Base-by-base conservation (phyloP, 2,329 filamentous ascomycete species). In the Xylariaceae sp. region DNA sequence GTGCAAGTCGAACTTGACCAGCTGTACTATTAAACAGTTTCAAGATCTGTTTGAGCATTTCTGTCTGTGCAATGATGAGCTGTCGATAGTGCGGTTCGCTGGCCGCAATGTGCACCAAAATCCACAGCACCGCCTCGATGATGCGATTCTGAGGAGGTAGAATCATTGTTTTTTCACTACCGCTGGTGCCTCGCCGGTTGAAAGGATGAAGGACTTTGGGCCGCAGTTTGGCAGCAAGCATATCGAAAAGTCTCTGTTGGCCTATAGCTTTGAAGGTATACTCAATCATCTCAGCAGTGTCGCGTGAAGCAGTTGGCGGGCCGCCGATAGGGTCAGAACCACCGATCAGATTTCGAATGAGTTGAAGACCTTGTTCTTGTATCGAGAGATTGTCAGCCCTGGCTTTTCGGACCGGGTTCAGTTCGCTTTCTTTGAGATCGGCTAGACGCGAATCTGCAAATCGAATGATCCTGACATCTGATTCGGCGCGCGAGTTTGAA, bases 291-390 rank as follows among this genome's bases (percentile, higher is more conserved):
- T 83, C 80, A 2, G 78, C 75, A 27, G 78, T 80, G 51, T 80
- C 78, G 45, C 68, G 66, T 7, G 22, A 27, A 6, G 72, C 66
- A 12, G 70, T 68, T 14, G 80, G 70, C 73, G 82, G 53, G 67
- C 75, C 58, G 70, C 76, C 58, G 68, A 81, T 58, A 68, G 73
- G 52, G 12, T 68, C 67, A 7, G 70, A 66, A 44, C 85, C 82
- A 49, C 86, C 87, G 57, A 96, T 88, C 31, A 97, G 75, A 67
- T 99, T 99, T 47, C 92, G 82, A 54, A 99, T 82, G 59, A 97
- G 86, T 60, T 95, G 87, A 15, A 97, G 80, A 0, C 86, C 89
- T 68, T 97, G 91, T 65, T 96, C 90, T 69, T 97, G 92, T 27
- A 96, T 87, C 2, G 85, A 85, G 35, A 91, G 76, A 57, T 95